Evolutionary conservation across 345 rosid species (phyloP), one percentile per base, ranked within the genome.

Genomic region (Moricandia moricandioides): DNA sequence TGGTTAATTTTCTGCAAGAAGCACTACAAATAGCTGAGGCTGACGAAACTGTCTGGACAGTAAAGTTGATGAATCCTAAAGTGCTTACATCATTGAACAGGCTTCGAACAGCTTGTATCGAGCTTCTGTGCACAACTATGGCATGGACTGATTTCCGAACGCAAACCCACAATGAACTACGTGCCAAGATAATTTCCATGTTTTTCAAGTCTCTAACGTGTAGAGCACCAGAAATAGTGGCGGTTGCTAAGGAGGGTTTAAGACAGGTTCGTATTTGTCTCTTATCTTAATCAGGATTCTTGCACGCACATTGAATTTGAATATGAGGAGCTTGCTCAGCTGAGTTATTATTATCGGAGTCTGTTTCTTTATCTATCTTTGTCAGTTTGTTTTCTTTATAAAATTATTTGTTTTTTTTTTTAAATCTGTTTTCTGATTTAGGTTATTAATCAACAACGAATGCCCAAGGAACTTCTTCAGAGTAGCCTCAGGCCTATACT

Each of bases 401-500:
- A 62, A 35, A 3, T 51, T 8, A 43, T 8, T 29, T 68, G 1
- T 13, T 16, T 13, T 7, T 64, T 81, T 66, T 51, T 13, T 34
- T 1, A 21, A 18, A 26, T 70, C 63, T 4, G 27, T 73, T 35
- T 34, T 71, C 62, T 68, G 67, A 3, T 70, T 68, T 80, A 95
- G 99, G 99, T 89, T 67, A 92, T 92, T 62, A 92, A 86, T 88
- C 99, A 95, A 83, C 97, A 92, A 76, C 86, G 92, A 78, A 90
- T 95, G 98, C 99, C 99, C 66, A 95, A 95, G 82, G 99, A 95
- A 73, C 98, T 95, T 85, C 87, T 95, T 67, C 99, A 95, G 85
- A 90, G 93, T 84, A 92, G 99, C 82, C 98, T 95, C 66, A 85
- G 98, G 88, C 99, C 99, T 40, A 95, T 95, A 65, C 86, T 95